phyloP scores from a whole-genome alignment of 2,329 filamentous ascomycete genomes.

The Fusarium camptoceras region DNA sequence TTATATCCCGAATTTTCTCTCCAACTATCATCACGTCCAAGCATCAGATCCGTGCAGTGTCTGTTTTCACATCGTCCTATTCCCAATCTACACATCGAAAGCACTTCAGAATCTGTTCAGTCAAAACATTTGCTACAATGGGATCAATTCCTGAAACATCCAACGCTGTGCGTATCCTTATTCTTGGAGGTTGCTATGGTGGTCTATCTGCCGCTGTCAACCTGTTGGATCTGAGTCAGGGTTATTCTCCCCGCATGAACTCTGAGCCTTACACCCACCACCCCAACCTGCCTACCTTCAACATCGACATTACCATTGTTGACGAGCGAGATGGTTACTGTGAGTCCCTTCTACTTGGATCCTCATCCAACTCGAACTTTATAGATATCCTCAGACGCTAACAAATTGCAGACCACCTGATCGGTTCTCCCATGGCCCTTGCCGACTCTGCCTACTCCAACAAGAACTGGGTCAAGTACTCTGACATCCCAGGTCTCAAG shows the following conservation, averaged over 20 bases:
- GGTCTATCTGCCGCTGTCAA: constrained; percentile 76
- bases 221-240: constrained; percentile 73
- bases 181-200: constrained; percentile 79
- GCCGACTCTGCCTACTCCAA: constrained; percentile 71
- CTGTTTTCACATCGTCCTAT: constrained; percentile 6
- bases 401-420: constrained; percentile 71
- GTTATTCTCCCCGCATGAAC: constrained; percentile 62
- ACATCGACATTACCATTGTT: constrained; percentile 77
- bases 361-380: not conserved
- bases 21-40: constrained; percentile 11
- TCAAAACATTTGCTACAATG: constrained; percentile 44
- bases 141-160: constrained; percentile 46
- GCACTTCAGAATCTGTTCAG: constrained; percentile 9
- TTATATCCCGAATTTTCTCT: constrained; percentile 13
- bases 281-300: constrained; percentile 59
- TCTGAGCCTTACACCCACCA: constrained; percentile 54
- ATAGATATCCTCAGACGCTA: not conserved
- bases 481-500: constrained; percentile 74
- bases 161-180: constrained; percentile 66
- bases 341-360: constrained; percentile 55
- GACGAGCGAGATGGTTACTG: constrained; percentile 88
- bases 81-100: constrained; percentile 9
- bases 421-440: constrained; percentile 79
- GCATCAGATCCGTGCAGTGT: constrained; percentile 8
- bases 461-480: constrained; percentile 77